Evolutionary conservation across 163 green algal genomes (phyloP).

Genomic region (Chloromonas sp.): DNA sequence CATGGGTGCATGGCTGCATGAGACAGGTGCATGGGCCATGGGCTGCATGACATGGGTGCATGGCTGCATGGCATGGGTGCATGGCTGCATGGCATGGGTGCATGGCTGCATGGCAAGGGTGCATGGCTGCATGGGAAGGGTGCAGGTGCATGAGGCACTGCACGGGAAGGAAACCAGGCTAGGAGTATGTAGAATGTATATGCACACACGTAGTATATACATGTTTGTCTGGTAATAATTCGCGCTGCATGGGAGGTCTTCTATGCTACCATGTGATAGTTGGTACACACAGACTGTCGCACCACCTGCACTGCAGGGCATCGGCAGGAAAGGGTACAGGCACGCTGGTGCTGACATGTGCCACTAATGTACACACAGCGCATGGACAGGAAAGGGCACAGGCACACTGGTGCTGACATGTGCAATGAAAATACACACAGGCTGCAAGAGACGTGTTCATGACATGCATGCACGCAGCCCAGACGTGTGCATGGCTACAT

Average conservation of each 20-base stretch:
- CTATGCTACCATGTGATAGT: too few relatives aligned
- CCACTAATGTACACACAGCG: too few relatives aligned
- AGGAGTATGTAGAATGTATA: too few relatives aligned
- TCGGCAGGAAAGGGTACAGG: too few relatives aligned
- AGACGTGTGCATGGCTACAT: neutral
- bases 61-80: neutral
- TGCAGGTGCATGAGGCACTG: neutral
- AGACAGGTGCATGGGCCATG: neutral
- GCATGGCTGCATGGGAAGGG: neutral
- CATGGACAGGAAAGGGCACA: too few relatives aligned
- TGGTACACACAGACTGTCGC: slow-evolving; percentile 25
- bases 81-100: neutral
- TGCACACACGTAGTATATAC: neutral
- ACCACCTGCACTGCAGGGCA: slow-evolving; percentile 41
- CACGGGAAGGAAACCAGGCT: neutral
- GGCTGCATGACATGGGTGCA: slow-evolving; percentile 3
- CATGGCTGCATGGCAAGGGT: neutral
- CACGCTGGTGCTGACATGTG: too few relatives aligned
- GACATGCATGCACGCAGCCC: neutral
- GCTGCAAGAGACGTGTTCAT: neutral
- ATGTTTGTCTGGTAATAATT: neutral
- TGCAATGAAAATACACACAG: neutral
- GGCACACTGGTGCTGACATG: neutral
- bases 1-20: neutral
- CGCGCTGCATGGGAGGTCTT: too few relatives aligned